A percentile compares a stretch with the other conserved stretches of the same genome.
Conservation (phyloP, 2,329 filamentous ascomycete genomes). For the Fusarium paranaense region DNA sequence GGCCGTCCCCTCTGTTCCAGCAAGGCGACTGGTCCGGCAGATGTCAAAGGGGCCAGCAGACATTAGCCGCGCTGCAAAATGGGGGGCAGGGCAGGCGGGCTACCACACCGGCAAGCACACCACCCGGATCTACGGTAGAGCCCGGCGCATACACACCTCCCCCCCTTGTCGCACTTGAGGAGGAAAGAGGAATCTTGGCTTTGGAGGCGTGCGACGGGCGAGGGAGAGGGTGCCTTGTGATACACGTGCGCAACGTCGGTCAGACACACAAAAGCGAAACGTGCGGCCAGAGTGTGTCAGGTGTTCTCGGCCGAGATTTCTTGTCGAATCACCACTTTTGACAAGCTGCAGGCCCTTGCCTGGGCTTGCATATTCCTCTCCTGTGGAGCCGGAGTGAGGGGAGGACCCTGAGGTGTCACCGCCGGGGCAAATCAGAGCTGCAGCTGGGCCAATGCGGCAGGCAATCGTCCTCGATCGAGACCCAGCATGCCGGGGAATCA, state of each 20-base stretch:
- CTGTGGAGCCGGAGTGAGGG: not conserved
- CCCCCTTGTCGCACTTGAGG: conserved; percentile 4
- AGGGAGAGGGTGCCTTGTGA: conserved; percentile 1
- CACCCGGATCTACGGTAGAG: conserved; percentile 3
- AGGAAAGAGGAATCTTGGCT: conserved; percentile 27
- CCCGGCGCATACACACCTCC: not conserved
- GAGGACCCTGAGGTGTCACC: conserved; percentile 6
- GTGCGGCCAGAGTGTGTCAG: conserved; percentile 27
- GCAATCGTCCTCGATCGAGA: conserved; percentile 6
- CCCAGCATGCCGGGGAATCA: not conserved
- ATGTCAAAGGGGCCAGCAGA: not conserved
- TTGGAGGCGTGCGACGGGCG: conserved; percentile 1
- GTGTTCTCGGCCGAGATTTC: conserved; percentile 40
- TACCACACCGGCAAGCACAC: not conserved
- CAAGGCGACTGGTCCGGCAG: conserved; percentile 5
- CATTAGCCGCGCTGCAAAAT: not conserved
- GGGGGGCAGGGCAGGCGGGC: not conserved
- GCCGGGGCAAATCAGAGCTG: conserved; percentile 21
- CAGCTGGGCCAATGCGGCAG: conserved; percentile 11
- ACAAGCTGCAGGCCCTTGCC: conserved; percentile 28
- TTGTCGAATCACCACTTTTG: conserved; percentile 25
- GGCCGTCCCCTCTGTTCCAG: not conserved
- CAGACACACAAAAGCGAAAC: not conserved
- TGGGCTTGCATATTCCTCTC: not conserved
- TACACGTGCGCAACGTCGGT: conserved; percentile 21